Evolutionary conservation across 2,329 filamentous ascomycete genomes (phyloP), one percentile per base, ranked within the genome.

Genomic region (Plectosphaerella plurivora): DNA sequence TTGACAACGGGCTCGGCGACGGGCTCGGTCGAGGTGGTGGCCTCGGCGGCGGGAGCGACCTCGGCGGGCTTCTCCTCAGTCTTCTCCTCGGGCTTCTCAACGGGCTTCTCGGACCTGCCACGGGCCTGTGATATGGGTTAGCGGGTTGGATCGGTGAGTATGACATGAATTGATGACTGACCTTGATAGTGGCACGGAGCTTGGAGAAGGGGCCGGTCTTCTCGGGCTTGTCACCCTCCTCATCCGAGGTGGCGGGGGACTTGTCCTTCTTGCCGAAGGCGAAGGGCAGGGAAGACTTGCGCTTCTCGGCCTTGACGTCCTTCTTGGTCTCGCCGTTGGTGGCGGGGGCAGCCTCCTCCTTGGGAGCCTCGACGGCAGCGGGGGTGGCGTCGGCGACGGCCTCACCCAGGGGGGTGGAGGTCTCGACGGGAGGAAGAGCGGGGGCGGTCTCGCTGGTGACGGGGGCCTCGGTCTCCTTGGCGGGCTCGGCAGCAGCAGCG

Each of bases 251-350:
- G 45, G 74, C 68, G 22, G 63, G 54, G 36, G 71, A 71, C 72
- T 81, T 81, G 69, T 88, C 86, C 79, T 93, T 93, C 81, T 90
- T 88, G 63, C 89, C 84, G 65, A 84, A 86, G 63, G 83, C 84
- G 73, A 95, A 95, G 47, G 79, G 79, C 9, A 83, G 71, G 64
- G 92, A 86, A 60, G 89, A 94, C 72, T 85, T 84, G 71, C 91
- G 89, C 88, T 95, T 96, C 72, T 83, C 79, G 47, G 70, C 70
- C 84, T 90, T 91, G 61, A 78, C 68, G 57, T 82, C 81, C 72
- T 83, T 83, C 70, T 82, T 82, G 52, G 73, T 60, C 72, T 85
- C 83, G 55, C 74, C 75, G 58, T 76, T 76, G 60, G 71, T 71
- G 54, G 61, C 65, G 58, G 70, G 68, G 50, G 70, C 62, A 28